These are phyloP conservation scores for Colletotrichum kahawae DNA, from an alignment of 2,329 filamentous ascomycete genomes.

Conservation along the genomic window DNA sequence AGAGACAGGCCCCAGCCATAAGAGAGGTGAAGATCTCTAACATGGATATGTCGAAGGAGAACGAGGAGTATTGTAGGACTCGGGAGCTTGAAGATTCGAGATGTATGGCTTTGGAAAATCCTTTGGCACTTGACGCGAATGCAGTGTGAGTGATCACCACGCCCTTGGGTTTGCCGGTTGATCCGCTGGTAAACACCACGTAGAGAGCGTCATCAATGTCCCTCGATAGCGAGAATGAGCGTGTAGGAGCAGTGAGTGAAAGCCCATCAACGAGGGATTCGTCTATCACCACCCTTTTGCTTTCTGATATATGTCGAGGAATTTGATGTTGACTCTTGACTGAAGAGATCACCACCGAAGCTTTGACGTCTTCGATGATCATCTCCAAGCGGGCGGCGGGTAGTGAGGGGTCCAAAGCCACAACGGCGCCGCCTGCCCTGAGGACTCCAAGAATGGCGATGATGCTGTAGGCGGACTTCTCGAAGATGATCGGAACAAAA, in stretches of 20 bases:
- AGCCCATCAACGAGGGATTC: not conserved
- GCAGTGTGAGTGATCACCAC: slow-evolving; percentile 1
- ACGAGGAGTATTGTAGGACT: slow-evolving; percentile 43
- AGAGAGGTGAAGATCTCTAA: slow-evolving; percentile 40
- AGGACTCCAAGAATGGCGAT: slow-evolving; percentile 5
- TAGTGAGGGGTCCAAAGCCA: slow-evolving; percentile 4
- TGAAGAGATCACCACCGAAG: not conserved
- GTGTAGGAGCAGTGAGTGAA: accelerated
- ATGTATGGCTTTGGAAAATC: not conserved
- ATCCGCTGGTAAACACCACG: slow-evolving; percentile 7
- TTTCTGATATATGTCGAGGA: not conserved
- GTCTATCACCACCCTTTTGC: not conserved
- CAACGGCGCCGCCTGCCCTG: not conserved
- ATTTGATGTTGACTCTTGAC: not conserved
- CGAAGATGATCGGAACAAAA: slow-evolving; percentile 9
- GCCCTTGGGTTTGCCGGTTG: slow-evolving; percentile 15
- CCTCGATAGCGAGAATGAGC: not conserved
- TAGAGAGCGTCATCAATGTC: not conserved
- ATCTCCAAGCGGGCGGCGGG: not conserved
- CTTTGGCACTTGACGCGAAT: not conserved
- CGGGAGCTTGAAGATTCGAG: not conserved
- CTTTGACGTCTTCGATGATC: slow-evolving; percentile 1
- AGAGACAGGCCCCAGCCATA: slow-evolving; percentile 39
- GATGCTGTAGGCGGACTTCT: slow-evolving; percentile 8
- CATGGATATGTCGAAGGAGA: slow-evolving; percentile 47